Evolutionary conservation across 352 stramenopile species (phyloP).

Genomic region (Phytophthora citricola): DNA sequence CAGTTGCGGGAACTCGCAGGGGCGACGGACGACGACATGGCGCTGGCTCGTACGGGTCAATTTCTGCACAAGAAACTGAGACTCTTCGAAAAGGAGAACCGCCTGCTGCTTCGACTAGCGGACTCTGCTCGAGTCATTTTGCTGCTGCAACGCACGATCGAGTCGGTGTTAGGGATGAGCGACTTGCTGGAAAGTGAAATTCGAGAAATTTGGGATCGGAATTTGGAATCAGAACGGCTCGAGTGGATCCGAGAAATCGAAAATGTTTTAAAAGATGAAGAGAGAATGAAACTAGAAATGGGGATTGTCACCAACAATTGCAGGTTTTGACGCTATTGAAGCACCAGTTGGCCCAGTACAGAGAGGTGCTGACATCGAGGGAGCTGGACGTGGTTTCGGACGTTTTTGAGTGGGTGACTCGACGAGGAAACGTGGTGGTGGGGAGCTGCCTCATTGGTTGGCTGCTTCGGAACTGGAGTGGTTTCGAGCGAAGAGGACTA

Average conservation of each 20-base stretch:
- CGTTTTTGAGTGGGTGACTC: slow-evolving; percentile 23
- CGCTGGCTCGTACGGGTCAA: slow-evolving; percentile 7
- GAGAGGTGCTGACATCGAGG: slow-evolving; percentile 9
- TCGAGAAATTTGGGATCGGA: slow-evolving; percentile 11
- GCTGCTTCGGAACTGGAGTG: slow-evolving; percentile 17
- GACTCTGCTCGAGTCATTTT: slow-evolving; percentile 26
- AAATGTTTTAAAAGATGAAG: slow-evolving; percentile 18
- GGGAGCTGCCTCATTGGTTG: slow-evolving; percentile 27
- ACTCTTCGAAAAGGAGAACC: slow-evolving; percentile 21
- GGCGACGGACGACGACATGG: slow-evolving; percentile 3
- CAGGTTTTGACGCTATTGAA: slow-evolving; percentile 29
- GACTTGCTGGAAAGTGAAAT: slow-evolving; percentile 1
- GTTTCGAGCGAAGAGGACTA: slow-evolving; percentile 14
- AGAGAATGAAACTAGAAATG: slow-evolving; percentile 20
- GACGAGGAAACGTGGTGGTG: slow-evolving; percentile 17
- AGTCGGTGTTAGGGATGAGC: slow-evolving; percentile 12
- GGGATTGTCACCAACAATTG: slow-evolving; percentile 19
- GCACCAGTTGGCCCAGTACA: slow-evolving; percentile 22
- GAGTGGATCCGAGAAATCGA: slow-evolving; percentile 19
- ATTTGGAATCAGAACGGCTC: slow-evolving; percentile 13
- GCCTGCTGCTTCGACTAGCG: slow-evolving; percentile 27
- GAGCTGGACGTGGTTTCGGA: slow-evolving; percentile 23
- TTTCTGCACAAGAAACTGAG: slow-evolving; percentile 20
- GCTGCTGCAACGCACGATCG: slow-evolving; percentile 18
- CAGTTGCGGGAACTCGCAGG: slow-evolving; percentile 7